Base-by-base conservation (phyloP, 345 rosid species). In the Camelina sativa region DNA sequence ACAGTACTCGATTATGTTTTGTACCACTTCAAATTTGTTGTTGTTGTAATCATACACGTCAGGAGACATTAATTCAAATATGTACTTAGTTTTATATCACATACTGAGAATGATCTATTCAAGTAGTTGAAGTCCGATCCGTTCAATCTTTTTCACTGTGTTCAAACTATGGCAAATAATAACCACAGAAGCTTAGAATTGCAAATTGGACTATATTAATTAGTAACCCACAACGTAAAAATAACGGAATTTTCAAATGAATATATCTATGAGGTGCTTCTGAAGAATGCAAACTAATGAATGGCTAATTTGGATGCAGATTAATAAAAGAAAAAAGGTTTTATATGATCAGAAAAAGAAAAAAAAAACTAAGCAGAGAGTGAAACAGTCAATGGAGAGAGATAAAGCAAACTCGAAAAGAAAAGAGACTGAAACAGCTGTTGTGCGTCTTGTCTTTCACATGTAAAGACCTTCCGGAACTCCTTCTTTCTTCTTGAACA, bases 401-500 rank as follows among this genome's bases (percentile, higher is more conserved):
- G 19, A 47, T n/a, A 47, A 28, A 28, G 41, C 43, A 47, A 47
- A 64, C 54, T 50, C 70, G n/a, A n/a, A 65, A 65, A 35, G 50
- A 19, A 50, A 19, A 50, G 44, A 66, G 59, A 66, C 5, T 67
- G 15, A 37, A 67, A 38, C 2, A 53, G 23, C n/a, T 15, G 6
- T 4, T 12, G 58, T 23, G 19, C 20, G 13, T 51, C 59, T 2
- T 12, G 13, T 51, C 59, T 2, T 12, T 66, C 47, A 92, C 96
- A 96, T 88, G 75, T 92, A 96, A 40, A 95, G 92, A 41, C 98
- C 99, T 84, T 95, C 99, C 4, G 98, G 99, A 17, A 95, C 97
- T 37, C 99, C 99, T 84, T 95, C 99, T 55, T 92, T 92, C 94
- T 92, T 95, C 87, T 95, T 95, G 88, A 84, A 90, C 99, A 92